phyloP scores from a whole-genome alignment of 305 asterid genomes.

The Solanum hybrid region DNA sequence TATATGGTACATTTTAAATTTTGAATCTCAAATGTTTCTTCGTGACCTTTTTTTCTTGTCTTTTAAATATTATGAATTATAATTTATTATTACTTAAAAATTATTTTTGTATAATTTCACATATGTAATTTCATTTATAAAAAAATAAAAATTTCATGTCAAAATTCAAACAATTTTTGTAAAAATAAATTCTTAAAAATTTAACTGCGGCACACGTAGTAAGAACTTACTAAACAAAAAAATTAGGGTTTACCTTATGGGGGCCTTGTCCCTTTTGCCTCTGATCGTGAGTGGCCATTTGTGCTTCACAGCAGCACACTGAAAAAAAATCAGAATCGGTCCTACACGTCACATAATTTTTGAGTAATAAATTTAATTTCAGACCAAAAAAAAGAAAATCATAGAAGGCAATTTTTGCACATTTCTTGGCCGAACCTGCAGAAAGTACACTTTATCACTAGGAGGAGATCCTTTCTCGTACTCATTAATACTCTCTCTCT shows the following conservation, averaged over 20 bases:
- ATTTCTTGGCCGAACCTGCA: not conserved
- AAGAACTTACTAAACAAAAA: not conserved
- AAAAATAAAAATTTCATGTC: not conserved
- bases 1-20: conserved; percentile 5
- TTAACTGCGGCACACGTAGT: not conserved
- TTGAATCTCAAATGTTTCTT: not conserved
- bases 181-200: not conserved
- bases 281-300: not conserved
- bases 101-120: not conserved
- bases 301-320: not conserved
- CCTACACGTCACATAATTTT: not conserved
- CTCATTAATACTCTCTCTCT: not conserved
- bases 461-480: not conserved
- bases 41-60: not conserved
- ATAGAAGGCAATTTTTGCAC: not conserved
- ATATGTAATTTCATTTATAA: not conserved
- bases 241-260: not conserved
- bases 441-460: not conserved
- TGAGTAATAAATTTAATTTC: not conserved
- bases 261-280: not conserved
- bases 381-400: not conserved
- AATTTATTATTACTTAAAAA: not conserved
- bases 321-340: not conserved
- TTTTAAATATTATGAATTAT: not conserved
- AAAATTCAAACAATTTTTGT: not conserved